These are phyloP conservation scores for Ricinus communis DNA, from an alignment of 345 rosid genomes.

Conservation along the genomic window DNA sequence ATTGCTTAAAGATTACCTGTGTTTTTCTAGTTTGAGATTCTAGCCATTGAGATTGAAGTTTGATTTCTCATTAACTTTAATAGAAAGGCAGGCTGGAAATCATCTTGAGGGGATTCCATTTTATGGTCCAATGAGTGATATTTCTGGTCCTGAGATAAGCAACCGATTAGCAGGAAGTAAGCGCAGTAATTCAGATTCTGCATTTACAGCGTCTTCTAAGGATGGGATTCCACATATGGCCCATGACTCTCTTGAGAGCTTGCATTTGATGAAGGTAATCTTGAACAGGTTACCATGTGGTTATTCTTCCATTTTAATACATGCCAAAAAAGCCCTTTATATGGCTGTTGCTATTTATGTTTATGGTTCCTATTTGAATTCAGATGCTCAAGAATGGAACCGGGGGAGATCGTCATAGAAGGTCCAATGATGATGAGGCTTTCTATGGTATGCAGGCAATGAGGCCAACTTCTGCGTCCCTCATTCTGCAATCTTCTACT, in stretches of 20 bases:
- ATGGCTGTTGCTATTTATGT: constrained; percentile 7
- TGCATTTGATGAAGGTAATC: constrained; percentile 77
- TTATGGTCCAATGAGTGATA: constrained; percentile 68
- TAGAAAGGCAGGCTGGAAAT: constrained; percentile 61
- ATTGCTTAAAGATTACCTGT: constrained; percentile 1
- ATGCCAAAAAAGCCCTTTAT: constrained; percentile 1
- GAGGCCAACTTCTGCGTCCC: constrained; percentile 54
- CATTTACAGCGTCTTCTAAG: constrained; percentile 43
- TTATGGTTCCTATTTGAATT: constrained; percentile 8
- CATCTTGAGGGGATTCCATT: constrained; percentile 87
- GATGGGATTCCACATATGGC: constrained; percentile 37
- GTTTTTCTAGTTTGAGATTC: constrained; percentile 7
- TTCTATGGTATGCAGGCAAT: constrained; percentile 41
- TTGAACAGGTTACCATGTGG: constrained; percentile 10
- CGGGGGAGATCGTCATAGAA: constrained; percentile 47
- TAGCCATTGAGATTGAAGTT: constrained; percentile 19
- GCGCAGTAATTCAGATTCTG: constrained; percentile 74
- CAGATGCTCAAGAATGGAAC: constrained; percentile 70
- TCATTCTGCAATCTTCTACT: constrained; percentile 46
- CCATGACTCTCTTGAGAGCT: constrained; percentile 67
- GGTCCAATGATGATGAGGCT: constrained; percentile 55
- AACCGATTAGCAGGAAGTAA: constrained; percentile 64
- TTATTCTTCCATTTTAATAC: constrained; percentile 2
- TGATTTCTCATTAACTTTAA: constrained; percentile 36
- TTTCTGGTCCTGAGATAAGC: constrained; percentile 63